Base-by-base conservation (phyloP, 805 yeast species). In the Nakazawaea wyomingensis region DNA sequence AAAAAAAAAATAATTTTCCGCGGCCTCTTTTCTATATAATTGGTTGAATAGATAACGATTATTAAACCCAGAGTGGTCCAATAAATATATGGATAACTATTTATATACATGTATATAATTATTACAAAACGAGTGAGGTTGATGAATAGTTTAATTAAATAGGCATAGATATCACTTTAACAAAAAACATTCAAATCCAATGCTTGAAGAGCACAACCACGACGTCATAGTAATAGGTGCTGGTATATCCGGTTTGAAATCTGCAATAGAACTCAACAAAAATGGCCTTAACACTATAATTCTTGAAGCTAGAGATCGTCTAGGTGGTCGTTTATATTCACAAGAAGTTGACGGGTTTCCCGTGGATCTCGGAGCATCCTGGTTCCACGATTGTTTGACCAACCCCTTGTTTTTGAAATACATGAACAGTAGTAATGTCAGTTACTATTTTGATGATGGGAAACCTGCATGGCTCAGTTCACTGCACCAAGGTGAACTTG, bases 341-440 rank as follows among this genome's bases (percentile, higher is more conserved):
- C 69, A 24, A 43, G 52, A 41, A 34, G 54, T 21, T 52, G 54
- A 3, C 5, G 60, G 60, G 5, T 45, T 55, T 10, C 52, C 61
- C 5, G 73, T 82, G 44, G 96, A 88, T 56, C 51, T 87, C 16
- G 96, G 96, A 1, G 96, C 95, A 0, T 77, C 91, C 9, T 89
- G 96, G 96, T 85, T 84, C 57, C 96, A 89, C 54, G 96, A 87
- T 50, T 76, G 88, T 5, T 61, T 86, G 40, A 68, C 71, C 34
- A 89, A 89, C 54, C 71, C 76, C 1, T 66, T 85, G 21, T 74
- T 86, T 44, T 61, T 68, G 27, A 77, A 74, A 48, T 78, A 69
- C 1, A 55, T 53, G 37, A 45, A 35, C 1, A 52, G 50, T 16
- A 56, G 54, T 5, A 52, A 61, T 39, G 60, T 62, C 26, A 34